Conservation (phyloP, 768 basidiomycete genomes). For the Xerocomus brunneocitrinus region DNA sequence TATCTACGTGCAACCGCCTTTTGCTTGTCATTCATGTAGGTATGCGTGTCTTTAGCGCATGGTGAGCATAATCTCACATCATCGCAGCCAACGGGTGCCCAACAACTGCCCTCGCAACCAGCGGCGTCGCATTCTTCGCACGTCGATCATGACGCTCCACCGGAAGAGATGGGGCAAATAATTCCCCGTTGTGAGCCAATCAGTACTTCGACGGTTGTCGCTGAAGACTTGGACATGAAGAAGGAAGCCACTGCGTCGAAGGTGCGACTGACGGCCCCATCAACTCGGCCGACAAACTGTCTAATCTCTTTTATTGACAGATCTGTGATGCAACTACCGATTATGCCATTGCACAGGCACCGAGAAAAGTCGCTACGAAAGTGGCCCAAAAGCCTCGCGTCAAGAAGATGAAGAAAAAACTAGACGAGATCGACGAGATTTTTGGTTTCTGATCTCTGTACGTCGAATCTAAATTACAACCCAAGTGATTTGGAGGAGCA, state of each 20-base stretch:
- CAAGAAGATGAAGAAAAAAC: constrained; percentile 18
- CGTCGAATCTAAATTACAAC: neutral
- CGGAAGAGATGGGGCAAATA: constrained; percentile 15
- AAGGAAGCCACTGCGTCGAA: neutral
- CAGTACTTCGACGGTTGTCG: neutral
- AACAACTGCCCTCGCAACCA: neutral
- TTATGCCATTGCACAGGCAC: neutral
- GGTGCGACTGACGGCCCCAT: neutral
- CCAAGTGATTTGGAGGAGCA: neutral
- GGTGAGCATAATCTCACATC: constrained; percentile 3
- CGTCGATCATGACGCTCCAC: neutral
- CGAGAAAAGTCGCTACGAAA: neutral
- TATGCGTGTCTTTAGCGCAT: neutral
- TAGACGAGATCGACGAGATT: constrained; percentile 26
- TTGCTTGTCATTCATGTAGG: constrained; percentile 33
- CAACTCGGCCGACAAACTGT: neutral
- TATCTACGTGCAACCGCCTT: constrained; percentile 26
- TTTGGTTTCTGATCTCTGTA: constrained; percentile 20
- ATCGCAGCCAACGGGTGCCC: constrained; percentile 15
- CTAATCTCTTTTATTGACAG: neutral
- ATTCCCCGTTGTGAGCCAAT: constrained; percentile 6
- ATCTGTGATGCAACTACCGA: neutral
- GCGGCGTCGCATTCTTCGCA: neutral
- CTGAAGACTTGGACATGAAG: neutral
- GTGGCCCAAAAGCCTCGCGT: constrained; percentile 3